Evolutionary conservation across 176 grass and related monocot species (phyloP).

Genomic region (Carex littledalei): DNA sequence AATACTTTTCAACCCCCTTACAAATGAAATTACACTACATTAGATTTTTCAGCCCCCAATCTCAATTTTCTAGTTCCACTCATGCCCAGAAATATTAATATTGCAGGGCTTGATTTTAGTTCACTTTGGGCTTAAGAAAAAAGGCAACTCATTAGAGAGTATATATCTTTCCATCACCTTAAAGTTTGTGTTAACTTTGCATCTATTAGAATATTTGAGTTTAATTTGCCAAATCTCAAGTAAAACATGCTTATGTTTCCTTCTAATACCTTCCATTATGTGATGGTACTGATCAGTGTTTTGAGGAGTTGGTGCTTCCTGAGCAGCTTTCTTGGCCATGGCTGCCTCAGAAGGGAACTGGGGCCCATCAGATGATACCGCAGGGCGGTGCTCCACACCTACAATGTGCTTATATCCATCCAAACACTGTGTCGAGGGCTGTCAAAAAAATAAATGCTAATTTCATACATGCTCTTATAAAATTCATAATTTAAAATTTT

Average conservation of each 20-base stretch:
- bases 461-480: neutral
- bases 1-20: too few relatives aligned
- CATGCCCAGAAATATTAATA: neutral
- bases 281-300: slow-evolving; percentile 58
- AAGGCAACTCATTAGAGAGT: neutral
- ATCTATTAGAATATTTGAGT: neutral
- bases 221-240: neutral
- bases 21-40: too few relatives aligned
- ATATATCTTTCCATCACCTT: neutral
- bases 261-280: slow-evolving; percentile 57
- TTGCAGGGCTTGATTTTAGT: neutral
- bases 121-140: neutral
- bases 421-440: slow-evolving; percentile 50
- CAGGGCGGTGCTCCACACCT: slow-evolving; percentile 57
- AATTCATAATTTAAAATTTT: slow-evolving; percentile 1
- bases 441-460: slow-evolving; percentile 4
- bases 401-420: slow-evolving; percentile 76
- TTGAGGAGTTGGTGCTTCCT: slow-evolving; percentile 49
- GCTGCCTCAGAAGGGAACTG: slow-evolving; percentile 62
- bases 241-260: neutral
- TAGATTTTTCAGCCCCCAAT: too few relatives aligned
- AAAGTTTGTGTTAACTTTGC: neutral
- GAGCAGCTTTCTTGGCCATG: slow-evolving; percentile 57
- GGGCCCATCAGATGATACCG: slow-evolving; percentile 37
- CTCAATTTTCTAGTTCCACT: too few relatives aligned